phyloP scores from a whole-genome alignment of 2,329 filamentous ascomycete species.

The Fusarium drepaniforme region DNA sequence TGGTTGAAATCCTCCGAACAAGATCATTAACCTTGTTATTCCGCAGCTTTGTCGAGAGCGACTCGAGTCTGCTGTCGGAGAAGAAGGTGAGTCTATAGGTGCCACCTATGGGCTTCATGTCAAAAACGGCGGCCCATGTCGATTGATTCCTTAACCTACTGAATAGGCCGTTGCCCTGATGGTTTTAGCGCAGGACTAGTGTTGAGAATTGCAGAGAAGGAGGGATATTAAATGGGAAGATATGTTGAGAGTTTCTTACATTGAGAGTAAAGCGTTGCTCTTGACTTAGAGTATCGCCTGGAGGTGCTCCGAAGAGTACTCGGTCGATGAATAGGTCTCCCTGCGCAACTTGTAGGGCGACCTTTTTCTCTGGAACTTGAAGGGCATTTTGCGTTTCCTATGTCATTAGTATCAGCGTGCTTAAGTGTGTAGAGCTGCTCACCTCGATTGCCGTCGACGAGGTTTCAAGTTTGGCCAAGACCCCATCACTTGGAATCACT shows the following conservation, averaged over 20 bases:
- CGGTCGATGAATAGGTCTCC: conserved; percentile 32
- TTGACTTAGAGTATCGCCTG: not conserved
- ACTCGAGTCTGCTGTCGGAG: conserved; percentile 35
- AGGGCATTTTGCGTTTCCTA: not conserved
- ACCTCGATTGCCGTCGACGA: not conserved
- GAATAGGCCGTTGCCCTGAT: conserved; percentile 37
- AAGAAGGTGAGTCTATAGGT: conserved; percentile 40
- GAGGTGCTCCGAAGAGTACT: conserved; percentile 7
- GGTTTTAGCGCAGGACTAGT: not conserved
- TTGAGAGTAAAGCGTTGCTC: conserved; percentile 29
- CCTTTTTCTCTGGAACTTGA: not conserved
- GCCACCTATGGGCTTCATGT: conserved; percentile 20
- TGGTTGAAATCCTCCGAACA: conserved; percentile 30
- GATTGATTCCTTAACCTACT: conserved; percentile 8
- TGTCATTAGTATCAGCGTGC: too few species aligned
- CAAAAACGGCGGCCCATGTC: not conserved
- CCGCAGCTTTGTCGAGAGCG: conserved; percentile 29
- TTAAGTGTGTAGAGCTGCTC: not conserved
- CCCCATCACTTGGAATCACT: accelerated
- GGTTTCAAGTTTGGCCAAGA: not conserved
- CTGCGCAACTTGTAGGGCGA: not conserved
- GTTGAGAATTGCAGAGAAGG: not conserved
- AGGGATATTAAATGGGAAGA: not conserved
- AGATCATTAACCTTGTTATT: conserved; percentile 39
- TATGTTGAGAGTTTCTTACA: not conserved